These are phyloP conservation scores for Neurospora sp. DNA, from an alignment of 495 filamentous ascomycete species.

Conservation along the genomic window DNA sequence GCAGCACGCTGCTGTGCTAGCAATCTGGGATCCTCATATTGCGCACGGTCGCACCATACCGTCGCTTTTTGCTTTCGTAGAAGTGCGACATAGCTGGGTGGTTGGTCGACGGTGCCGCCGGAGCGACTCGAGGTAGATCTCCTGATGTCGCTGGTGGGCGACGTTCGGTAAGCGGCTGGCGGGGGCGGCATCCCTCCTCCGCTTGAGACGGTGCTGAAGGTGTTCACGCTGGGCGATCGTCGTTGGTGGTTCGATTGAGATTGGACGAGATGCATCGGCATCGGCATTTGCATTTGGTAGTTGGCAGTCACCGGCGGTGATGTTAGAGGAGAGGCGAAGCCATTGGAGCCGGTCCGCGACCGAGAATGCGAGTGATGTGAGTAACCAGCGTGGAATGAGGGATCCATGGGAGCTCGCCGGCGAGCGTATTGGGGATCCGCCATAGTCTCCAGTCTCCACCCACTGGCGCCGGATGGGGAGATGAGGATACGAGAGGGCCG, in stretches of 20 bases:
- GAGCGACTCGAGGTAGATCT: constrained; percentile 65
- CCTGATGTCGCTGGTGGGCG: constrained; percentile 51
- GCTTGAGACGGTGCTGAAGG: constrained; percentile 57
- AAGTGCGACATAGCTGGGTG: constrained; percentile 79
- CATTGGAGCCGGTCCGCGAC: not conserved
- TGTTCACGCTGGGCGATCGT: constrained; percentile 61
- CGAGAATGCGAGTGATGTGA: constrained; percentile 22
- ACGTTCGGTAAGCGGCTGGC: constrained; percentile 36
- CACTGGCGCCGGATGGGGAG: constrained; percentile 7
- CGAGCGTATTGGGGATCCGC: constrained; percentile 18
- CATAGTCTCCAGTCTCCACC: constrained; percentile 10
- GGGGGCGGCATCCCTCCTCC: constrained; percentile 31
- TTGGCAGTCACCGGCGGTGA: not conserved
- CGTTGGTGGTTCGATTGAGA: constrained; percentile 38
- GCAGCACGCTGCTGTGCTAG: constrained; percentile 69
- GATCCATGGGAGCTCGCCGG: constrained; percentile 27
- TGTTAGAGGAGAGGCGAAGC: constrained; percentile 1
- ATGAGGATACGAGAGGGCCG: not conserved
- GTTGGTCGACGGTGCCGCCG: constrained; percentile 46
- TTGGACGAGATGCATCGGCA: constrained; percentile 25
- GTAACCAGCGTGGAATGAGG: constrained; percentile 21
- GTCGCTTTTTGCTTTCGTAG: constrained; percentile 95
- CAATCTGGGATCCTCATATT: constrained; percentile 81
- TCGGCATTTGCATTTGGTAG: constrained; percentile 5
- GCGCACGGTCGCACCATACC: constrained; percentile 94